Evolutionary conservation across 2,329 filamentous ascomycete species (phyloP).

Genomic region (Trichoderma sp.): DNA sequence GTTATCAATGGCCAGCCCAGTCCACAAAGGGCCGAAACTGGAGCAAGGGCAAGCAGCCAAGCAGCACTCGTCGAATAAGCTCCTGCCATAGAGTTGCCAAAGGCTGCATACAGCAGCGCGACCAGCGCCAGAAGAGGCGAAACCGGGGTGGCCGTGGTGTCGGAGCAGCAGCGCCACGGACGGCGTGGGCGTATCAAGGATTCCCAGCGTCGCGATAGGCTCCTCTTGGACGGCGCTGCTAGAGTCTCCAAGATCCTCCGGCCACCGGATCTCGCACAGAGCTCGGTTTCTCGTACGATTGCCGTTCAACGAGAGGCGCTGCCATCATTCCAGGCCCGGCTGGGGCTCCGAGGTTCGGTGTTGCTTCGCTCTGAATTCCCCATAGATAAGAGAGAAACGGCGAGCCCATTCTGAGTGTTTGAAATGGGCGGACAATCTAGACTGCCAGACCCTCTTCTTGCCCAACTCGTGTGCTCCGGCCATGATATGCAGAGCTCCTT

Average conservation of each 20-base stretch:
- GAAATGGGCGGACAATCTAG: slow-evolving; percentile 9
- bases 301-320: background rate
- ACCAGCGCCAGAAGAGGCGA: slow-evolving; percentile 5
- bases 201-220: background rate
- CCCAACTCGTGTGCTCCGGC: background rate
- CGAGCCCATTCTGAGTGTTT: background rate
- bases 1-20: slow-evolving; percentile 9
- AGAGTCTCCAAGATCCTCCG: background rate
- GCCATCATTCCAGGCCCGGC: background rate
- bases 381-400: slow-evolving; percentile 11
- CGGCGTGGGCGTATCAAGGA: slow-evolving; percentile 12
- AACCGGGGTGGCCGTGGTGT: slow-evolving; percentile 19
- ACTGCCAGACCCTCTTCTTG: slow-evolving; percentile 11
- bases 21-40: slow-evolving; percentile 21
- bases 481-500: background rate
- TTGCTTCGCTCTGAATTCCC: background rate
- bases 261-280: slow-evolving; percentile 10
- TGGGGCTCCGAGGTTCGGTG: slow-evolving; percentile 7
- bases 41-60: slow-evolving; percentile 1
- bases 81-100: slow-evolving; percentile 13
- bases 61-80: background rate
- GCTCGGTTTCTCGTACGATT: background rate
- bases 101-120: background rate
- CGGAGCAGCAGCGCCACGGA: slow-evolving; percentile 15
- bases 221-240: background rate